Base-by-base conservation (phyloP, 805 yeast species). In the Yamadazyma laniorum region DNA sequence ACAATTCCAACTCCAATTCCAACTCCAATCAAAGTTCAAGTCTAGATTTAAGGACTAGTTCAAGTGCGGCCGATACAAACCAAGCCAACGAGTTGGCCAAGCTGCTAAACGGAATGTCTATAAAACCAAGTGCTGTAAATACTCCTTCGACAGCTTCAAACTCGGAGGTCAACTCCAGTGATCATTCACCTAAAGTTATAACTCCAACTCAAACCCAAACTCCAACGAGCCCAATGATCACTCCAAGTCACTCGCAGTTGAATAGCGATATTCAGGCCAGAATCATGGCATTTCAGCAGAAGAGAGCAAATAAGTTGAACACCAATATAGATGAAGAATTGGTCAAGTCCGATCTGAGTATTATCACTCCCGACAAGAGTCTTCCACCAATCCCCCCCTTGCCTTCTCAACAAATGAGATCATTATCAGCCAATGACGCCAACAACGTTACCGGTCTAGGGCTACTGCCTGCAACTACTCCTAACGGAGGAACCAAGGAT, bases 231-330 rank as follows among this genome's bases (percentile, higher is more conserved):
- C 47, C 52, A 5, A 33, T 45, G 14, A 35, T 43, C 15, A 37
- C 28, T 26, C 45, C 37, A 18, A 30, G 34, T 16, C 60, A 48
- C 23, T 35, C 53, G 9, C 59, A 50, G 32, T 34, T 82, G 35
- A 80, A 75, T 50, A 82, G 93, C 8, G 91, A 85, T 45, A 75
- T 88, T 28, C 96, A 89, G 59, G 96, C 96, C 1, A 71, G 93
- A 46, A 73, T 90, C 25, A 65, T 85, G 58, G 96, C 95, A 0
- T 85, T 90, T 51, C 96, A 89, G 59, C 88, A 86, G 47, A 80
- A 83, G 53, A 75, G 96, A 49, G 44, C 59, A 12, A 30, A 26
- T 12, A 39, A 39, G 25, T 19, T 18, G 19, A 18, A 14, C 17
- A 27, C 26, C 14, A 15, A 18, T 5, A 17, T 37, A 4, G 44